Evolutionary conservation across 257 asterid genomes (phyloP), one percentile per base, ranked within the genome.

Genomic region (Perilla frutescens): DNA sequence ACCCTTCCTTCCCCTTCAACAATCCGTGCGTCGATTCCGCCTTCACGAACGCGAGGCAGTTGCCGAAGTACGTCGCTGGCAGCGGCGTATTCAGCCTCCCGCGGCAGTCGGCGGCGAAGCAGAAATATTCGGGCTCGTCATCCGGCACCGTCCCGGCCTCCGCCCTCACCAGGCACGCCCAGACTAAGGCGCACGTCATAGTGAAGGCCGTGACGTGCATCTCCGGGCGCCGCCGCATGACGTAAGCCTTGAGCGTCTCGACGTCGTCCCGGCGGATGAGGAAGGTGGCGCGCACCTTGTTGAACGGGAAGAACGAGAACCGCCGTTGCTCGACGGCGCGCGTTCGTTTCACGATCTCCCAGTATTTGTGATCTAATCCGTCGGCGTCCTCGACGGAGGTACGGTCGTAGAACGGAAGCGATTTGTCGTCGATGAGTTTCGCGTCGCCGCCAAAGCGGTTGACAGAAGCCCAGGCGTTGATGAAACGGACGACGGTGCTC

Each of bases 231-330:
- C 72, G 40, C 14, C 47, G 31, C 2, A 54, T 56, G 4, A 82
- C 68, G 31, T 63, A 62, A 10, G 72, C 58, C 44, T 82, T 79
- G 2, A 82, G 84, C 65, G 64, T 64, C 63, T 82, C 79, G 39
- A 76, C 65, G n/a, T 82, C 84, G 56, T 79, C 78, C 1, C 67
- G 14, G 6, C 66, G 68, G 29, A 82, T 36, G 7, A 76, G 73
- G 75, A 82, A 82, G 1, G 87, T 82, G 3, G 84, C 77, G 11
- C 86, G 86, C 10, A 79, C 87, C 63, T 73, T 79, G 65, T 79
- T 68, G 32, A 62, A 62, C 11, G 79, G 76, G 66, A 71, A 34
- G 37, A 34, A 73, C 12, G 62, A 15, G 66, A 63, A 40, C 7
- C 73, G 80, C 36, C 82, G 59, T 9, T 75, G 49, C 34, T 56